Base-by-base conservation (phyloP, 2,329 filamentous ascomycete species). In the Aspergillus clavatus region DNA sequence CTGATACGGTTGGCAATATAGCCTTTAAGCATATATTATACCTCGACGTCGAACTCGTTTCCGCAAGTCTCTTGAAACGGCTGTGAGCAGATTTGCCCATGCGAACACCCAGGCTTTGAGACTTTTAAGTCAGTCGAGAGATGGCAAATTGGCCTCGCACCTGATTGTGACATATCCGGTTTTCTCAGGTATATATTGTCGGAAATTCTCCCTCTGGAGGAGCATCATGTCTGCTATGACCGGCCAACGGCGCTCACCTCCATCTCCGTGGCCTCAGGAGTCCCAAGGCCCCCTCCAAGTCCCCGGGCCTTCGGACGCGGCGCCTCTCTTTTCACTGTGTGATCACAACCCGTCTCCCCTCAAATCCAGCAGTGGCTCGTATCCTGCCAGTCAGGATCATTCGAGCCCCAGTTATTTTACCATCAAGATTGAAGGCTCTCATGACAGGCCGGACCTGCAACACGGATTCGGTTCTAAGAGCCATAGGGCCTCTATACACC, bases 381-480 rank as follows among this genome's bases (percentile, higher is more conserved):
- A 42, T 11, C 45, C 50, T 28, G 26, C 46, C 26, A 29, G 46
- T 16, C 26, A 54, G 7, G 62, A 63, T 19, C 47, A 47, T 16
- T 65, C 76, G 19, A 91, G 87, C 62, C 87, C 89, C 10, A 94
- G 90, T 64, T 95, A 95, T 68, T 95, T 95, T 64, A 87, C 86
- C 45, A 80, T 94, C 48, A 74, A 82, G 23, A 71, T 87, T 51
- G 83, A 89, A 35, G 60, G 55, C 47, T 65, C 80, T 16, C 74
- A 69, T 44, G 82, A 87, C 50, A 74, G 78, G 19, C 77, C 82
- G 50, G 82, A 84, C 42, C 84, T 83, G 2, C 72, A 69, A 50
- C 68, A 70, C 19, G 79, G 76, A 4, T 74, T 75, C 26, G 74
- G 86, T 50, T 76, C 82, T 1, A 80, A 80, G 45, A 81, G 82